phyloP scores from a whole-genome alignment of 2,329 filamentous ascomycete genomes.

The Colletotrichum sublineola region DNA sequence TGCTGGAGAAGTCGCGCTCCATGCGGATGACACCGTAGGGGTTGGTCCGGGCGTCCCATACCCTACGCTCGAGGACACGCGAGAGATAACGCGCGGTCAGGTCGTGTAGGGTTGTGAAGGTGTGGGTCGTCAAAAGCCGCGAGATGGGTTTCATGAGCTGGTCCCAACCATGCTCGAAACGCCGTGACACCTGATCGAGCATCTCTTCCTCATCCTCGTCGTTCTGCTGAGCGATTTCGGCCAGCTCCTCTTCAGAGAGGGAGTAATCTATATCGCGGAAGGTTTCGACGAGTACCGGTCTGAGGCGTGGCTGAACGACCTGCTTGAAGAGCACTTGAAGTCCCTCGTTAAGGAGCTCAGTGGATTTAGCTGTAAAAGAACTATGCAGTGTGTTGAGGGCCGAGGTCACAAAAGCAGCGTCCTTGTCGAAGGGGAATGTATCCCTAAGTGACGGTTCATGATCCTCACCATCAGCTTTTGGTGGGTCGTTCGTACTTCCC shows the following conservation, averaged over 20 bases:
- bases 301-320: conserved; percentile 86
- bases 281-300: conserved; percentile 86
- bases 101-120: conserved; percentile 82
- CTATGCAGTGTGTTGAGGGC: conserved; percentile 77
- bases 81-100: conserved; percentile 81
- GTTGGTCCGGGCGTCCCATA: conserved; percentile 85
- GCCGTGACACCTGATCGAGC: conserved; percentile 78
- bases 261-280: conserved; percentile 94
- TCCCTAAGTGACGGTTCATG: conserved; percentile 65
- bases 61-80: conserved; percentile 85
- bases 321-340: conserved; percentile 88
- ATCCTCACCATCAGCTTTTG: conserved; percentile 48
- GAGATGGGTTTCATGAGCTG: conserved; percentile 86
- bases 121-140: conserved; percentile 83
- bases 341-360: conserved; percentile 86
- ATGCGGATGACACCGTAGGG: conserved; percentile 85
- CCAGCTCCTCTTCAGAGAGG: conserved; percentile 72
- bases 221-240: conserved; percentile 66
- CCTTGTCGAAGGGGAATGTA: conserved; percentile 84
- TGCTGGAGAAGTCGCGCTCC: conserved; percentile 84
- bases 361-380: conserved; percentile 82
- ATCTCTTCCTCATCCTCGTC: conserved; percentile 67
- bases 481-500: conserved; percentile 55
- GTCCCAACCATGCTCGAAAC: conserved; percentile 90
- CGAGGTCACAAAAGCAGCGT: conserved; percentile 77